Evolutionary conservation across 805 yeast genomes (phyloP), one percentile per base, ranked within the genome.

Genomic region (Priceomyces melissophilus): DNA sequence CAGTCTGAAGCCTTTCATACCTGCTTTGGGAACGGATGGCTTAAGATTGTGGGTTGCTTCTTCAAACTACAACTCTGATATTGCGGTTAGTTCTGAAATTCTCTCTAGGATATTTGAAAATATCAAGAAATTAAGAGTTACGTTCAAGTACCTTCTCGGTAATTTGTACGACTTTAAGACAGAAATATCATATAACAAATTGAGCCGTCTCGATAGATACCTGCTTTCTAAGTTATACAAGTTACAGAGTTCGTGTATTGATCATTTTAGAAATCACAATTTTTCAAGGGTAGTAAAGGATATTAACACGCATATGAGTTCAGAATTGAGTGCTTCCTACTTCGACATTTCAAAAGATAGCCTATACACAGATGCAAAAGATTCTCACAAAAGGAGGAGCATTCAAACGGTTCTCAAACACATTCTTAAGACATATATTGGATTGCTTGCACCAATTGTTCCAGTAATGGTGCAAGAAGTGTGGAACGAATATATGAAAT

Each of bases 21-120:
- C 88, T 1, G 71, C 81, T 10, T 65, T 91, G 14, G 98, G 99
- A 9, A 77, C 87, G 12, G 98, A 90, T 59, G 99, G 99, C 0
- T 66, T 93, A 45, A 73, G 99, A 50, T 69, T 90, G 41, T 84
- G 96, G 85, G 87, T 84, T 6, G 96, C 97, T 0, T 90, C 87
- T 40, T 74, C 93, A 2, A 91, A 90, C 58, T 93, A 84, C 54
- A 81, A 91, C 2, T 75, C 75, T 34, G 99, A 93, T 58, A 80
- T 93, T 33, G 70, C 79, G 11, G 75, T 87, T 17, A 88, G 95
- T 3, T 78, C 84, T 10, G 79, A 79, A 17, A 78, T 88, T 9
- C 69, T 89, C 52, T 75, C 73, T 26, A 84, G 89, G 49, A 90
- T 87, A 20, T 83, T 82, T 29, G 95, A 90, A 39, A 78, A 85